These are phyloP conservation scores for Heterobasidion irregulare DNA, from an alignment of 1,284 basidiomycete species.

Conservation along the genomic window DNA sequence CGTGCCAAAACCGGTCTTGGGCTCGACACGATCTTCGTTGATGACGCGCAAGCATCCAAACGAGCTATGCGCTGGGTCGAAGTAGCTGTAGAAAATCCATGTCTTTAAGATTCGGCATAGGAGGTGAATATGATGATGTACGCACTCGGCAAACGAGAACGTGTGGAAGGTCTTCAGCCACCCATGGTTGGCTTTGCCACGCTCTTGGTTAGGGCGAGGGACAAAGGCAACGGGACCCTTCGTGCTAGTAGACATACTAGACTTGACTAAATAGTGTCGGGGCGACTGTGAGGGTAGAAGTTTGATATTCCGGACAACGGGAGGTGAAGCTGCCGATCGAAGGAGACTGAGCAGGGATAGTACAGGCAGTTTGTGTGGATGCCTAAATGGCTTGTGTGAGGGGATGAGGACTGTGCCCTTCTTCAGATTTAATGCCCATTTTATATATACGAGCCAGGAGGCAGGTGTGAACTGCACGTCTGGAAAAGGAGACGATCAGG, in stretches of 20 bases:
- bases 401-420: neutral
- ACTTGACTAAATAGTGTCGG: neutral
- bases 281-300: neutral
- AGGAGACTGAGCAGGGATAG: neutral
- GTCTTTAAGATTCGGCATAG: neutral
- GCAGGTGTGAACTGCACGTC: neutral
- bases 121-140: constrained; percentile 8
- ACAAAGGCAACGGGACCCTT: constrained; percentile 31
- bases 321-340: neutral
- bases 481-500: neutral
- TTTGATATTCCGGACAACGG: neutral
- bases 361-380: neutral
- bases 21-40: constrained; percentile 86
- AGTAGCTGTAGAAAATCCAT: neutral
- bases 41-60: constrained; percentile 68
- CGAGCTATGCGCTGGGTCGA: constrained; percentile 2
- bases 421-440: neutral
- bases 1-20: constrained; percentile 77
- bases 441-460: neutral
- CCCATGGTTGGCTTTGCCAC: constrained; percentile 77
- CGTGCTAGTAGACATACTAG: neutral
- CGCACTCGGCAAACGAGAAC: constrained; percentile 73
- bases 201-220: constrained; percentile 53
- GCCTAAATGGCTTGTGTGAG: neutral
- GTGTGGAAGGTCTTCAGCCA: constrained; percentile 93